Conservation (phyloP, 1,284 basidiomycete genomes). For the Leccinum proliferum region DNA sequence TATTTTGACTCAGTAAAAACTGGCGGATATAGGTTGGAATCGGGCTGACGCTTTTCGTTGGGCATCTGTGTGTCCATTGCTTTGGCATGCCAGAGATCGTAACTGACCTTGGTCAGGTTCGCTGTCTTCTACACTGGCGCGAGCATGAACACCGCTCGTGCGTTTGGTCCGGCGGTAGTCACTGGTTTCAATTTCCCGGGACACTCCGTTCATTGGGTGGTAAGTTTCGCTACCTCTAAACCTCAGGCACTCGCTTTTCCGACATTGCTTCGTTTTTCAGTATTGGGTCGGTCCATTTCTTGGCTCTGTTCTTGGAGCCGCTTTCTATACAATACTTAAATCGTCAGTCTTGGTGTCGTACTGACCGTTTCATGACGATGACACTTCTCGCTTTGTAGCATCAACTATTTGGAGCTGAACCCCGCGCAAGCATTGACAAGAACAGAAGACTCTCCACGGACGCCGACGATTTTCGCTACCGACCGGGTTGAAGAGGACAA, state of each 20-base stretch:
- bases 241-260: background rate
- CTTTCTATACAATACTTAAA: conserved; percentile 54
- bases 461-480: conserved; percentile 12
- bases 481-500: conserved; percentile 3
- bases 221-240: conserved; percentile 27
- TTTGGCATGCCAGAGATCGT: background rate
- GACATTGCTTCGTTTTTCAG: conserved; percentile 19
- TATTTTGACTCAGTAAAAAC: too few species aligned
- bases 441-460: conserved; percentile 21
- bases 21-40: conserved; percentile 64
- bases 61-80: conserved; percentile 49
- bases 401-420: conserved; percentile 28
- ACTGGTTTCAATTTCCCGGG: conserved; percentile 44
- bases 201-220: conserved; percentile 54
- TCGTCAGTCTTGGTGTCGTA: conserved; percentile 35
- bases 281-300: conserved; percentile 62
- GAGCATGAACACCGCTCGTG: conserved; percentile 66
- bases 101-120: conserved; percentile 29
- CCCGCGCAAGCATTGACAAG: conserved; percentile 28
- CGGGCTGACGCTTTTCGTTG: conserved; percentile 62
- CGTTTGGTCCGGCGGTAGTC: conserved; percentile 72
- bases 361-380: background rate
- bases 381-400: conserved; percentile 11
- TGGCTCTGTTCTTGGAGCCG: conserved; percentile 53
- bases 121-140: conserved; percentile 55